Evolutionary conservation across 768 basidiomycete species (phyloP).

Genomic region (Agrocybe chaxingu): DNA sequence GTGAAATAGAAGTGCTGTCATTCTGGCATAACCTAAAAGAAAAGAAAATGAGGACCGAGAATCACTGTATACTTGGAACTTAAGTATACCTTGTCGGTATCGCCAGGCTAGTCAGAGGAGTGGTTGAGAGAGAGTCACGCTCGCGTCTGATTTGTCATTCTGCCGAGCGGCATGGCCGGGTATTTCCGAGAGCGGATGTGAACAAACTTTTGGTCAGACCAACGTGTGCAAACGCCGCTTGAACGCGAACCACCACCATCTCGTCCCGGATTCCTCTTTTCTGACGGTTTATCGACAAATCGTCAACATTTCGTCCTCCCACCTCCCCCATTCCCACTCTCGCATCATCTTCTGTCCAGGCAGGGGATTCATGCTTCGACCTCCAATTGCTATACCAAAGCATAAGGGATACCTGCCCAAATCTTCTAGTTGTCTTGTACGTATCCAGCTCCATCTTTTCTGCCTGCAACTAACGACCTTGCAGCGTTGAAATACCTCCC

Average conservation of each 20-base stretch:
- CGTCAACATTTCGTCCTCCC: slow-evolving; percentile 66
- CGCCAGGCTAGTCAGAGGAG: too few species aligned
- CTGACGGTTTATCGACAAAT: slow-evolving; percentile 22
- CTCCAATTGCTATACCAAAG: slow-evolving; percentile 71
- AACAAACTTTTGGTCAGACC: slow-evolving; percentile 20
- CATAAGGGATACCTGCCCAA: slow-evolving; percentile 55
- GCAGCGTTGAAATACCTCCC: slow-evolving; percentile 52
- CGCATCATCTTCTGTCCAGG: slow-evolving; percentile 58
- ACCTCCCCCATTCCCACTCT: slow-evolving; percentile 34
- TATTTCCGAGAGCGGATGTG: slow-evolving; percentile 8
- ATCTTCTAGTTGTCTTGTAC: slow-evolving; percentile 52
- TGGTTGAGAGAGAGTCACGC: too few species aligned
- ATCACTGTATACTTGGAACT: too few species aligned
- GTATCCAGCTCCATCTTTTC: slow-evolving; percentile 14
- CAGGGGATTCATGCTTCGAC: slow-evolving; percentile 94
- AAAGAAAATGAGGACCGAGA: too few species aligned
- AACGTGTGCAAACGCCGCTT: slow-evolving; percentile 25
- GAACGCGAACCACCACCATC: slow-evolving; percentile 26
- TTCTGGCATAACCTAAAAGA: too few species aligned
- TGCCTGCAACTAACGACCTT: not conserved
- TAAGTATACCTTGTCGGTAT: too few species aligned
- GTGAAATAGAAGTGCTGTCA: too few species aligned
- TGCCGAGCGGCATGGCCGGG: not conserved
- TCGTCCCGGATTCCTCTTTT: slow-evolving; percentile 15
- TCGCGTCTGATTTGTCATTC: not conserved